Evolutionary conservation across 495 filamentous ascomycete genomes (phyloP), one percentile per base, ranked within the genome.

Genomic region (Trichocladium antarcticum): DNA sequence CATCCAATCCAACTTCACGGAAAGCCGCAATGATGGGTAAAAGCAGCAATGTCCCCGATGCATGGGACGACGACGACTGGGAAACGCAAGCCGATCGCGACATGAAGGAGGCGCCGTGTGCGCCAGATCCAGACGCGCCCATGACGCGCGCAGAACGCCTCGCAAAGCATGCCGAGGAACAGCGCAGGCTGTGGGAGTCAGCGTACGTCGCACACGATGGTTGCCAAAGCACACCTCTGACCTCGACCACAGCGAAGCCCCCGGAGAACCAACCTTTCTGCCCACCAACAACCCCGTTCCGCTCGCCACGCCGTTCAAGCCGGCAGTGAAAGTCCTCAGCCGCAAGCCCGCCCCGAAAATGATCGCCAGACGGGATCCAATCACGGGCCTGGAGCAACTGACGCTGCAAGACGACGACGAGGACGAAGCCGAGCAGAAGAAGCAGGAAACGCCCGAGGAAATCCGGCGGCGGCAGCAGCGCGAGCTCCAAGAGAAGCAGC

Each of bases 21-120:
- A 21, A 15, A 15, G 45, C 3, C 9, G 10, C 24, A 19, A 64
- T 54, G 51, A 83, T 82, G 74, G 77, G 73, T 49, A 73, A 71
- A 55, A 41, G 67, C 65, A 47, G 57, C 59, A 65, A 69, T 36
- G 65, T 80, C 48, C 82, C 86, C 27, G 80, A 94, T 61, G 87
- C 85, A 39, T 95, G 89, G 89, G 89, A 74, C 47, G 87, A 89
- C 52, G 87, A 90, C 54, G 85, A 95, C 57, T 95, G 87, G 87
- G 84, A 89, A 61, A 69, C 67, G 5, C 73, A 84, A 60, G 86
- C 84, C 32, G 86, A 94, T 60, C 59, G 65, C 37, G 57, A 57
- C 42, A 55, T 67, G 19, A 63, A 77, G 66, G 67, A 68, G 54
- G 56, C 73, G 47, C 65, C 62, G 20, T 64, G 66, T 46, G 57